Percentiles rank a stretch among this genome's conserved stretches.
Evolutionary conservation across 805 yeast genomes (phyloP).

Genomic region (Candida sonorensis): DNA sequence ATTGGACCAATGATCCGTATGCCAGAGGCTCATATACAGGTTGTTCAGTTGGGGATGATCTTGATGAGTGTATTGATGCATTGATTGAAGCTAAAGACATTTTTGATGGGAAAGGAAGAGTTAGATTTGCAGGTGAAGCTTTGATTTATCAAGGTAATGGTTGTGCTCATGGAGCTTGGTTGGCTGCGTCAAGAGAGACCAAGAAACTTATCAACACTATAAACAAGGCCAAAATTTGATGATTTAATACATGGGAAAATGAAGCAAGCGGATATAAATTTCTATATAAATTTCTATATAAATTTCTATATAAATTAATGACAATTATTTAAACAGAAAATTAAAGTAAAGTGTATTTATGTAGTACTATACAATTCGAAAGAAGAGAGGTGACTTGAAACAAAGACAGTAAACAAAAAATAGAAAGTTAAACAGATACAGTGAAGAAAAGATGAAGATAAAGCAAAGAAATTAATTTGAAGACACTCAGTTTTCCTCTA

Average conservation of each 20-base stretch:
- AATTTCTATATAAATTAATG: too few relatives aligned
- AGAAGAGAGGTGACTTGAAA: too few relatives aligned
- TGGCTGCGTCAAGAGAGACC: constrained; percentile 44
- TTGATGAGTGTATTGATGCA: constrained; percentile 28
- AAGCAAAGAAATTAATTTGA: too few relatives aligned
- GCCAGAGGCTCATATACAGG: constrained; percentile 40
- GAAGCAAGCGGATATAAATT: too few relatives aligned
- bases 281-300: too few relatives aligned
- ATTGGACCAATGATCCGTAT: constrained; percentile 48
- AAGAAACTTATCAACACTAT: constrained; percentile 15
- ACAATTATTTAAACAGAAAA: too few relatives aligned
- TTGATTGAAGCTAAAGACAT: constrained; percentile 35
- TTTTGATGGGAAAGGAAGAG: constrained; percentile 29
- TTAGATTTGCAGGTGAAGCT: constrained; percentile 56
- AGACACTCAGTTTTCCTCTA: too few relatives aligned
- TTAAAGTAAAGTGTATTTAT: too few relatives aligned
- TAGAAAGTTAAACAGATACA: background rate
- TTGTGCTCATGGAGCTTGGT: constrained; percentile 55
- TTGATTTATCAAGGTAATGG: constrained; percentile 46
- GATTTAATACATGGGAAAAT: too few relatives aligned
- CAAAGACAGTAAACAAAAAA: background rate
- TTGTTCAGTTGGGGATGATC: constrained; percentile 22
- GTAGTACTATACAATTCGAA: too few relatives aligned
- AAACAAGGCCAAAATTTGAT: constrained; percentile 19
- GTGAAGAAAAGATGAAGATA: too few relatives aligned